Evolutionary conservation across 257 asterid species (phyloP).

Genomic region (Forsythia suspensa): DNA sequence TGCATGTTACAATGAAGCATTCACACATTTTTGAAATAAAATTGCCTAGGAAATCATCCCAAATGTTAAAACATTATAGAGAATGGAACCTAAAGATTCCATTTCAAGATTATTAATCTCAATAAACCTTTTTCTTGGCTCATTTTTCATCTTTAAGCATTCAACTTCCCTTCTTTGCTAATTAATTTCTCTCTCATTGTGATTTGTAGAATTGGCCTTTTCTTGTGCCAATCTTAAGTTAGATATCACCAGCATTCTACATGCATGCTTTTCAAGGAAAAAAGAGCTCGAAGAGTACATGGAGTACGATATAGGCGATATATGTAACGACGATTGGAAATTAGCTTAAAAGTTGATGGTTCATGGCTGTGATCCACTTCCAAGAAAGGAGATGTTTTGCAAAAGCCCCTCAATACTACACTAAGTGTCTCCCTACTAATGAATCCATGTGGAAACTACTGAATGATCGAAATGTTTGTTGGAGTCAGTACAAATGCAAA

Average conservation of each 20-base stretch:
- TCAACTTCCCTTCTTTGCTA: too few relatives aligned
- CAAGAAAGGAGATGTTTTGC: conserved; percentile 54
- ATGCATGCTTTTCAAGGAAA: conserved; percentile 53
- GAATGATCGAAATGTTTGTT: too few relatives aligned
- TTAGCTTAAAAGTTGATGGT: conserved; percentile 56
- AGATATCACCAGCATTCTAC: conserved; percentile 41
- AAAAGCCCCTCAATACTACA: conserved; percentile 45
- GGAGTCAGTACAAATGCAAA: too few relatives aligned
- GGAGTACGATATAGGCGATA: conserved; percentile 63
- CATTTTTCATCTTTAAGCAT: too few relatives aligned
- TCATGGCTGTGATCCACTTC: conserved; percentile 71
- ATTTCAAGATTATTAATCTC: too few relatives aligned
- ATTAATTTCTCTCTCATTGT: not conserved
- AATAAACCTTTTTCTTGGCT: too few relatives aligned
- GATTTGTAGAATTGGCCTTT: not conserved
- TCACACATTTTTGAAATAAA: too few relatives aligned
- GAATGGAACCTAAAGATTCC: too few relatives aligned
- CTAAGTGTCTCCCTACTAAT: conserved; percentile 34
- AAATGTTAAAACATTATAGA: too few relatives aligned
- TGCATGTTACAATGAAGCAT: not conserved
- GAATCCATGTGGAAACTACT: conserved; percentile 45
- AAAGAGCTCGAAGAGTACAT: conserved; percentile 55
- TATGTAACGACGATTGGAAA: conserved; percentile 63
- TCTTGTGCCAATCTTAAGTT: too few relatives aligned
- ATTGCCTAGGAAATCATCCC: too few relatives aligned